Base-by-base conservation (phyloP, 306 rosid genomes). In the Cicer cuneatum region DNA sequence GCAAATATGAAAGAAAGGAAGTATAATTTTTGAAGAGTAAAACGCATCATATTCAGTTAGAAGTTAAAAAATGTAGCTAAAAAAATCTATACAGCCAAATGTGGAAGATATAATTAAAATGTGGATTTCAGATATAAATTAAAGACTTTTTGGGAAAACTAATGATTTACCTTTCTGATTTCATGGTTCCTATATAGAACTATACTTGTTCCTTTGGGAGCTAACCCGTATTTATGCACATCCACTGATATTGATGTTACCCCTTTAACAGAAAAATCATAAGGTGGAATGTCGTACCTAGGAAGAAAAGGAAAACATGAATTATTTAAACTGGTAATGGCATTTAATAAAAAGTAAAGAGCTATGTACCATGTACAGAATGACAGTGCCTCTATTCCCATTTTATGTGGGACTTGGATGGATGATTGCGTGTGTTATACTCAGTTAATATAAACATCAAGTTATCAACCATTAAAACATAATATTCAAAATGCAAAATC, bases 171-270 rank as follows among this genome's bases (percentile, higher is more conserved):
- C 98, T 94, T 91, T 86, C 98, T 84, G 80, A 91, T 90, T 42
- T 88, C 96, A 85, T 88, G 98, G 85, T 91, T 89, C 78, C 94
- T 83, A 78, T 89, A 94, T 59, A 94, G 83, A 71, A 94, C 91
- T 66, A 87, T 46, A 57, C 97, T 94, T 29, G 97, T 91, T 91
- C 98, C 97, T 83, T 94, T 94, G 69, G 98, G 98, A 76, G 97
- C 97, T 83, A 94, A 87, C 51, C 98, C 98, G 35, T 94, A 94
- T 76, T 94, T 94, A 81, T 94, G 98, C 86, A 91, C 98, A 81
- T 94, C 98, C 39, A 74, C 94, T 66, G 98, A 94, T 82, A 90
- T 83, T 72, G 98, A 94, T 82, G 98, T 81, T 76, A 94, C 98
- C 81, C 98, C 98, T 86, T 83, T 73, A 15, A 94, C 96, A 62